These are phyloP conservation scores for Amphichorda felina DNA, from an alignment of 2,329 filamentous ascomycete species.

Conservation along the genomic window DNA sequence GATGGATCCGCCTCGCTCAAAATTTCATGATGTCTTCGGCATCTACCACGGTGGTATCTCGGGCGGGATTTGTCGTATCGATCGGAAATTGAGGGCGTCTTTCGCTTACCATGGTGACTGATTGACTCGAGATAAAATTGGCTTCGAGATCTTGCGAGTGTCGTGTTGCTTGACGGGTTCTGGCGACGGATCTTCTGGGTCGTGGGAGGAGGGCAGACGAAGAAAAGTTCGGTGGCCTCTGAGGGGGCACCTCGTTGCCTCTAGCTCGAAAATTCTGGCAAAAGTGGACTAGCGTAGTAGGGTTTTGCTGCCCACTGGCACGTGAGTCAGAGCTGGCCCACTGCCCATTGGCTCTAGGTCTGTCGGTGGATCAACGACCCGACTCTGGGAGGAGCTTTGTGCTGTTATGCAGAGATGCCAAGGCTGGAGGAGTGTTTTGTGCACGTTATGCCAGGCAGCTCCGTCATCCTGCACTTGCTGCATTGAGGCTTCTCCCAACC, in stretches of 20 bases:
- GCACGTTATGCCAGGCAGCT: not conserved
- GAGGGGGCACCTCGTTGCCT: constrained; percentile 20
- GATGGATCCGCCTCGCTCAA: not conserved
- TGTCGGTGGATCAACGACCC: constrained; percentile 1
- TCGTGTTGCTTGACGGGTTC: constrained; percentile 39
- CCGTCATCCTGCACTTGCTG: not conserved
- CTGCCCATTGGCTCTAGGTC: constrained; percentile 8
- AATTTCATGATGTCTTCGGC: not conserved
- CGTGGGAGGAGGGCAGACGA: constrained; percentile 31
- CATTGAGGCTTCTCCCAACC: not conserved
- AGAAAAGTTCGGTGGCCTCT: constrained; percentile 34
- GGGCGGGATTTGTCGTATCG: not conserved
- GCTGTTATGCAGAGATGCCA: constrained; percentile 1
- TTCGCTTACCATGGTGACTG: constrained; percentile 58
- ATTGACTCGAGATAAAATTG: constrained; percentile 31
- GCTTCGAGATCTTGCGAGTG: constrained; percentile 33
- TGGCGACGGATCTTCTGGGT: constrained; percentile 42
- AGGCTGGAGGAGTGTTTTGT: not conserved
- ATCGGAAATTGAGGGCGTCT: not conserved
- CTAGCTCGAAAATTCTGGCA: constrained; percentile 24
- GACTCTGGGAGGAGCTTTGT: not conserved
- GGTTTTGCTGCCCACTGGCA: constrained; percentile 22
- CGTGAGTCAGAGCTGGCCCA: constrained; percentile 16
- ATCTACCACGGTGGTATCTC: not conserved
- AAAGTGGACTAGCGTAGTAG: constrained; percentile 24